Evolutionary conservation across 305 asterid genomes (phyloP).

Genomic region (Fraxinus velutina): DNA sequence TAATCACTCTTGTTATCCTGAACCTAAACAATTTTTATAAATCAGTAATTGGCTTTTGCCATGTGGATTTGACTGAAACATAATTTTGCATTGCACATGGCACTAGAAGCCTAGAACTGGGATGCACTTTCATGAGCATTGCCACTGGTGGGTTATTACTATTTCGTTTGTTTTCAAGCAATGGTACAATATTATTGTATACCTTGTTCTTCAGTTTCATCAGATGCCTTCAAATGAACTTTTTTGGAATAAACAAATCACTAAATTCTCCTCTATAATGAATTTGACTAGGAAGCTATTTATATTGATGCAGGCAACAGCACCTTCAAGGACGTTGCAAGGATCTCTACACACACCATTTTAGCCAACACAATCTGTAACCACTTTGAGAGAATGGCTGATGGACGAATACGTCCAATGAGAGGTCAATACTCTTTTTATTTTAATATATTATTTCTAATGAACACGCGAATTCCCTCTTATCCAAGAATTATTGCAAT

Average conservation of each 20-base stretch:
- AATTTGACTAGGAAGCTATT: constrained; percentile 17
- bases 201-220: neutral
- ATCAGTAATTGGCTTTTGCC: neutral
- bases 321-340: constrained; percentile 58
- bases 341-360: constrained; percentile 50
- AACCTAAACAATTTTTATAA: neutral
- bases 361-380: constrained; percentile 44
- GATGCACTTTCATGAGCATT: neutral
- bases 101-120: neutral
- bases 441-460: constrained; percentile 33
- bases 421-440: constrained; percentile 37
- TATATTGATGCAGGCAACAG: constrained; percentile 44
- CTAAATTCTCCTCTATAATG: neutral
- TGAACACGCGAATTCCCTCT: constrained; percentile 20
- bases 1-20: neutral
- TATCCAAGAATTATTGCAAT: constrained; percentile 3
- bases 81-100: neutral
- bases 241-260: neutral
- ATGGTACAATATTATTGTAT: neutral
- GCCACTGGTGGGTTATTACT: neutral
- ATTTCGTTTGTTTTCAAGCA: neutral
- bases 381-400: constrained; percentile 23
- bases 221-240: neutral
- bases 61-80: neutral
- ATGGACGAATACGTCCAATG: constrained; percentile 16